Evolutionary conservation across 805 yeast genomes (phyloP).

Genomic region (Lachancea cidri): DNA sequence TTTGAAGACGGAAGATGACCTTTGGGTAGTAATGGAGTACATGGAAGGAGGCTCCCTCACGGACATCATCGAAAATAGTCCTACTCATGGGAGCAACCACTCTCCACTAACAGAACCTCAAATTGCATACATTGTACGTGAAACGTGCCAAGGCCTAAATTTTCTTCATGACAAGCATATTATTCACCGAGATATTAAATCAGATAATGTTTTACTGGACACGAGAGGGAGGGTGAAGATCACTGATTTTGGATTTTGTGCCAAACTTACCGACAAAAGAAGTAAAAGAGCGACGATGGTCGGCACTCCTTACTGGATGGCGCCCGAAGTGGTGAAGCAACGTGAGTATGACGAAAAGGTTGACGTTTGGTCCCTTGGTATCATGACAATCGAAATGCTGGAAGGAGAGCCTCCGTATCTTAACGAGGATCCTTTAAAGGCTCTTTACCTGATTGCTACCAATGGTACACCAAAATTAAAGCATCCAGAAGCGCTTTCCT

Average conservation of each 20-base stretch:
- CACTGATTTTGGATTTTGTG: conserved; percentile 98
- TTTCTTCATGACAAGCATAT: conserved; percentile 89
- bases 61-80: conserved; percentile 89
- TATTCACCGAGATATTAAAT: conserved; percentile 94
- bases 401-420: conserved; percentile 98
- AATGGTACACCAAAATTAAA: conserved; percentile 95
- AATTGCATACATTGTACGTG: conserved; percentile 85
- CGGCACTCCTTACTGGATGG: conserved; percentile 99
- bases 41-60: conserved; percentile 99
- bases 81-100: conserved; percentile 35
- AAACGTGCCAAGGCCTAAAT: conserved; percentile 85
- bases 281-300: conserved; percentile 96
- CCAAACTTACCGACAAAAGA: conserved; percentile 77
- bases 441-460: conserved; percentile 89
- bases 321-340: conserved; percentile 95
- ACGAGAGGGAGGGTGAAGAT: conserved; percentile 81
- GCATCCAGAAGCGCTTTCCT: conserved; percentile 76
- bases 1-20: conserved; percentile 67
- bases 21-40: conserved; percentile 99
- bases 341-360: conserved; percentile 96
- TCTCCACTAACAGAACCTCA: conserved; percentile 69
- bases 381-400: conserved; percentile 97
- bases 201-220: conserved; percentile 87
- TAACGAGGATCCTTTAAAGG: conserved; percentile 93
- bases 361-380: conserved; percentile 97